Percentiles rank a stretch among this genome's conserved stretches.
These are phyloP conservation scores for Pisolithus albus DNA, from an alignment of 768 basidiomycete species.

Conservation along the genomic window DNA sequence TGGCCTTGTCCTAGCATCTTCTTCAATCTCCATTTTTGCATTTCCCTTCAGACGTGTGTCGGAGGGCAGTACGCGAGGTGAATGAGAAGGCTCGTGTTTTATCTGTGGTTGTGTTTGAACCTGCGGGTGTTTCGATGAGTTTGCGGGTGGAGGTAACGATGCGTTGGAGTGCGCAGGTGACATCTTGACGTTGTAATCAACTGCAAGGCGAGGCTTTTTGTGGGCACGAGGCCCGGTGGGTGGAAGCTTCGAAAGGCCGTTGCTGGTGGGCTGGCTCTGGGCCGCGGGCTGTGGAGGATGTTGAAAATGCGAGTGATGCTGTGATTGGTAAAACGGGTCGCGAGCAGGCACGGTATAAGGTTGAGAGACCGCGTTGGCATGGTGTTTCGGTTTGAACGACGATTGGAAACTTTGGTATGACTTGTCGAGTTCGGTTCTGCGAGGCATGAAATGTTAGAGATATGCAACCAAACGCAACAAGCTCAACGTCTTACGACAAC, in stretches of 20 bases:
- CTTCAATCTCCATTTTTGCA: constrained; percentile 52
- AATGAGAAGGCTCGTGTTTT: constrained; percentile 22
- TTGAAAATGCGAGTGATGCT: constrained; percentile 38
- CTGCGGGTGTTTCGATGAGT: constrained; percentile 11
- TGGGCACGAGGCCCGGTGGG: constrained; percentile 78
- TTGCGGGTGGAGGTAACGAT: constrained; percentile 21
- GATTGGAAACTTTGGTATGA: constrained; percentile 57
- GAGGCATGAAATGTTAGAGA: constrained; percentile 11
- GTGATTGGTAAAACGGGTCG: constrained; percentile 36
- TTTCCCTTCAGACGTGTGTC: constrained; percentile 23
- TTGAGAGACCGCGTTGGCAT: constrained; percentile 27
- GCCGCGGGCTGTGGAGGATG: constrained; percentile 34
- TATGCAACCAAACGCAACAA: constrained; percentile 4
- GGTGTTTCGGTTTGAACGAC: constrained; percentile 35
- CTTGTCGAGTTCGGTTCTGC: constrained; percentile 71
- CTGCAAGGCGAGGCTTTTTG: constrained; percentile 69
- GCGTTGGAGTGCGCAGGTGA: constrained; percentile 29
- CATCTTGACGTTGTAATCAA: constrained; percentile 31
- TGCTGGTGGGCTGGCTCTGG: constrained; percentile 26
- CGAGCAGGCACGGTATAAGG: constrained; percentile 36
- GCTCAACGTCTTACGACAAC: constrained; percentile 54
- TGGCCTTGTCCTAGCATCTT: constrained; percentile 39
- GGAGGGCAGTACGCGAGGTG: constrained; percentile 21
- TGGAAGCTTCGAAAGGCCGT: constrained; percentile 42
- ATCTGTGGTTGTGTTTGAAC: constrained; percentile 1